phyloP scores from a whole-genome alignment of 148 eudicot species.

The Vaccinium myrtillus region DNA sequence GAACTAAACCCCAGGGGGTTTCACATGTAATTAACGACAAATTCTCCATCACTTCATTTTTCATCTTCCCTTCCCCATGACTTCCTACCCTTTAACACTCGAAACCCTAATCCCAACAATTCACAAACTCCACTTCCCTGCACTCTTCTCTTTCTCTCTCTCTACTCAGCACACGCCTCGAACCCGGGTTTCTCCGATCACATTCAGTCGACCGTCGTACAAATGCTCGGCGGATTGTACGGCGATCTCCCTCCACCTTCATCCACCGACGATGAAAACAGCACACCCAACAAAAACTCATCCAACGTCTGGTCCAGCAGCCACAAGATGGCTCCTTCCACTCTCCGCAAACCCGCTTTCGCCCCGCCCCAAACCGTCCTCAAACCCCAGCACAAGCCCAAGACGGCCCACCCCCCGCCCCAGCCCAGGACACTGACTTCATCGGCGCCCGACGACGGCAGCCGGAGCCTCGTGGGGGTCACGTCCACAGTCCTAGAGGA shows the following conservation, averaged over 20 bases:
- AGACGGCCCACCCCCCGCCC: slow-evolving; percentile 20
- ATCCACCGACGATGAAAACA: slow-evolving; percentile 48
- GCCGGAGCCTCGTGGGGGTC: slow-evolving; percentile 49
- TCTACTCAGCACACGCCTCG: neutral
- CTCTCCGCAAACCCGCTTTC: slow-evolving; percentile 73
- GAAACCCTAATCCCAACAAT: neutral
- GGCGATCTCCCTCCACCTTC: slow-evolving; percentile 92
- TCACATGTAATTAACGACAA: no score
- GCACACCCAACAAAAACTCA: slow-evolving; percentile 27
- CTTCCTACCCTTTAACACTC: no score
- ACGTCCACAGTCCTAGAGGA: slow-evolving; percentile 68
- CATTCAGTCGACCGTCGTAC: neutral
- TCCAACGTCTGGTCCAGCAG: slow-evolving; percentile 75
- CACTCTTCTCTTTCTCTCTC: neutral
- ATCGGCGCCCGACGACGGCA: slow-evolving; percentile 14
- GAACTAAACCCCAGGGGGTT: no score
- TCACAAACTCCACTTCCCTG: neutral
- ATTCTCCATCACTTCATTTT: no score
- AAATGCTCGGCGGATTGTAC: slow-evolving; percentile 80
- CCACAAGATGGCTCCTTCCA: slow-evolving; percentile 84
- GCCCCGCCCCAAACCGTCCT: slow-evolving; percentile 53
- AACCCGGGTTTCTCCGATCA: neutral
- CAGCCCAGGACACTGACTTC: slow-evolving; percentile 8
- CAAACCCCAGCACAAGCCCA: slow-evolving; percentile 39
- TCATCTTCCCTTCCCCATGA: no score